A percentile compares a stretch with the other conserved stretches of the same genome.
Evolutionary conservation across 139 green algal genomes (phyloP).

Genomic region (Chlorella sp.): DNA sequence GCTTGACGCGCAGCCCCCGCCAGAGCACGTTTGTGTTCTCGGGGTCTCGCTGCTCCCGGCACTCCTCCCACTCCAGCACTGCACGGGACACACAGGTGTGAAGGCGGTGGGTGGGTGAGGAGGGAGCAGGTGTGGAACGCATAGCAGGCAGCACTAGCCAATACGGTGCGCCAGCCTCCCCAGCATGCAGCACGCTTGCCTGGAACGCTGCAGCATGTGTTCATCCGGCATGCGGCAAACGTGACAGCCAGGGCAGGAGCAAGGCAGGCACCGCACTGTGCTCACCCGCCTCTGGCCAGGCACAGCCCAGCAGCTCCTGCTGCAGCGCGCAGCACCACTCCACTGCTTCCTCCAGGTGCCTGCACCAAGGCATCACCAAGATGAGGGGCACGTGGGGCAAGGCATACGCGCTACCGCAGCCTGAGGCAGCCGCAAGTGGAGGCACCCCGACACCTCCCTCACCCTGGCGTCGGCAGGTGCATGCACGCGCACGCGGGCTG

Average conservation of each 20-base stretch:
- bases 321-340: conserved; percentile 67
- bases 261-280: neutral
- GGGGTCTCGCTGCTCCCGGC: conserved; percentile 30
- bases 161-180: too few relatives aligned
- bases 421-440: too few relatives aligned
- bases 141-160: neutral
- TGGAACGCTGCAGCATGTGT: too few relatives aligned
- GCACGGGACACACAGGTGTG: neutral
- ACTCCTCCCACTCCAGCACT: conserved; percentile 72
- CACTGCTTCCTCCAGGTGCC: conserved; percentile 55
- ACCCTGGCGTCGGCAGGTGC: too few relatives aligned
- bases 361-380: neutral
- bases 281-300: conserved; percentile 63
- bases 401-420: too few relatives aligned
- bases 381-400: too few relatives aligned
- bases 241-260: too few relatives aligned
- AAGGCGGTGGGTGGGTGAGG: neutral
- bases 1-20: conserved; percentile 74
- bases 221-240: too few relatives aligned
- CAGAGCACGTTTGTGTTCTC: conserved; percentile 57
- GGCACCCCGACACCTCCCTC: too few relatives aligned
- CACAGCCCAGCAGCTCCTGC: conserved; percentile 67
- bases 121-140: neutral
- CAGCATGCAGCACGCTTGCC: too few relatives aligned
- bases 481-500: too few relatives aligned